Base-by-base conservation (phyloP, 768 basidiomycete genomes). In the Russula emetica region DNA sequence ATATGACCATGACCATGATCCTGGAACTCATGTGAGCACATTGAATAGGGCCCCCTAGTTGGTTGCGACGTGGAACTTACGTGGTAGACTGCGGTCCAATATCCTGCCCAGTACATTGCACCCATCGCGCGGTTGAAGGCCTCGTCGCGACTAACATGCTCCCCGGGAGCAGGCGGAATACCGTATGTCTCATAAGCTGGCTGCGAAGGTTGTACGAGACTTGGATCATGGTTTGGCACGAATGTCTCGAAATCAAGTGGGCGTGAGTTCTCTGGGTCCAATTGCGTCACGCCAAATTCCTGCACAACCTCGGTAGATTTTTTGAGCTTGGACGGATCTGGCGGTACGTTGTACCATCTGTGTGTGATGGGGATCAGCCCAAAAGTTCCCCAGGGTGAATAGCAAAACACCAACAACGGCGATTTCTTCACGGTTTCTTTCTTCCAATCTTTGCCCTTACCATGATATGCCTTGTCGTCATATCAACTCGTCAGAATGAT, bases 101-200 rank as follows among this genome's bases (percentile, higher is more conserved):
- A 93, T 22, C 90, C 91, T 26, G 80, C 79, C 90, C 91, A 92
- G 72, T 92, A 93, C 85, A 88, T 91, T 20, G 91, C 89, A 34
- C 79, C 81, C 70, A 91, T 68, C 5, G 90, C 91, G 54, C 85
- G 84, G 28, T 80, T 77, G 73, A 92, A 92, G 1, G 89, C 89
- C 69, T 92, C 88, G 66, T 92, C 88, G 68, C 82, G 84, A 66
- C 78, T 80, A 20, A 85, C 82, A 72, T 76, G 76, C 2, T 71
- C 67, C 9, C 75, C 78, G 7, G 74, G 67, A 16, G 74, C 71
- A 20, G 72, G 68, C 2, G 47, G 56, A n/a, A 60, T n/a, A 24
- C 50, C 59, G n/a, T 55, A 45, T 16, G 55, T 32, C n/a, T 54
- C 64, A 26, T 36, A 68, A 70, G 18, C 72, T 67, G 5, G 63